Evolutionary conservation across 805 yeast species (phyloP), one percentile per base, ranked within the genome.

Genomic region (Pichia pseudocactophila): DNA sequence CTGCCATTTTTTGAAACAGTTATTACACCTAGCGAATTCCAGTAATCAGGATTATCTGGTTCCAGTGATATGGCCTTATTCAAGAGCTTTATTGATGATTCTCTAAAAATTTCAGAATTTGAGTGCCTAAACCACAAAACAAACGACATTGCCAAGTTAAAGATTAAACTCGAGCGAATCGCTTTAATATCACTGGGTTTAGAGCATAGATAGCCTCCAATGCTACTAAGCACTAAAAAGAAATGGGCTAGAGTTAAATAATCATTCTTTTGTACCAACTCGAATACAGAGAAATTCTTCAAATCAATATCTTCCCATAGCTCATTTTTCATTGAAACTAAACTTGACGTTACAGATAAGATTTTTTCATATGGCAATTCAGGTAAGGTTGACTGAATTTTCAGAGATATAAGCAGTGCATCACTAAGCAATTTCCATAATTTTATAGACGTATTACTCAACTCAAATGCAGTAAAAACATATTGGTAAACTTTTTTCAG

Each of bases 21-120:
- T 0, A 88, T 82, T 43, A 82, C 72, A 12, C 97, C 98, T 25
- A 90, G 66, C 0, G 84, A 80, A 41, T 76, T 68, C 99, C 99
- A 92, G 44, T 78, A 78, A 16, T 73, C 78, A 1, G 82, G 67
- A 48, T 82, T 83, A 44, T 71, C 74, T 5, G 80, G 71, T 58
- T 90, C 96, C 8, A 78, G 62, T 43, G 73, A 78, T 42, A 89
- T 77, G 0, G 96, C 81, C 34, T 69, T 72, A 50, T 83, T 84
- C 48, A 84, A 65, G 5, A 70, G 61, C 16, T 58, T 65, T 12
- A 85, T 70, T 0, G 96, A 71, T 2, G 68, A 59, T 13, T 71
- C 73, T 44, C 81, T 65, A 37, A 59, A 68, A 2, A 7, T 4
- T 11, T 34, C 43, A 15, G 15, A n/a, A 2, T 45, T 50, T 6